A percentile compares a stretch with the other conserved stretches of the same genome.
phyloP scores from a whole-genome alignment of 2,329 filamentous ascomycete genomes.

The Thermoascus crustaceus region DNA sequence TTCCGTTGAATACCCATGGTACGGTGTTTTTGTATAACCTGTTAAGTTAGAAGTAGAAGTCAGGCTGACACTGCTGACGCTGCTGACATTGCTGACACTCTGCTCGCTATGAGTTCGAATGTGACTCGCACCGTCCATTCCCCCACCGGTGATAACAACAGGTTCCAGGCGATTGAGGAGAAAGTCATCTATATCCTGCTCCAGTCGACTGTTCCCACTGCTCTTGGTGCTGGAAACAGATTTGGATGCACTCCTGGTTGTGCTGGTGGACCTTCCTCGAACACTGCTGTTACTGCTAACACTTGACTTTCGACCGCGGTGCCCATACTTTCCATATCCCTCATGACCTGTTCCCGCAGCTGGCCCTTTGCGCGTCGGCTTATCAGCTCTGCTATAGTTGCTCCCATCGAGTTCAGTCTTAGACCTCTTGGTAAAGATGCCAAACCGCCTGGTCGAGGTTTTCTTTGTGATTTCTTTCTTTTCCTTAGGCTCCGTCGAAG shows the following conservation, averaged over 20 bases:
- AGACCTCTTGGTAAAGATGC: conserved; percentile 65
- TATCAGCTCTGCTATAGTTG: conserved; percentile 50
- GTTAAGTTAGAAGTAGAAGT: conserved; percentile 19
- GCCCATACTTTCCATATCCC: conserved; percentile 43
- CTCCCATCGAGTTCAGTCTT: conserved; percentile 52
- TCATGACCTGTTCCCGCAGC: conserved; percentile 91
- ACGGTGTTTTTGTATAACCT: conserved; percentile 13
- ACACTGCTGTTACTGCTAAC: conserved; percentile 31
- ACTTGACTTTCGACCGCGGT: conserved; percentile 38
- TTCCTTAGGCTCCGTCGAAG: conserved; percentile 24
- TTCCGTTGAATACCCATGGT: conserved; percentile 26
- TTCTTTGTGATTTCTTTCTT: conserved; percentile 23
- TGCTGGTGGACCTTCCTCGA: conserved; percentile 35
- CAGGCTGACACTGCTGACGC: conserved; percentile 24
- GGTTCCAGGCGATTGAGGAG: conserved; percentile 40
- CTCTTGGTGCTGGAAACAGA: conserved; percentile 32
- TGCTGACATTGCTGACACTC: conserved; percentile 28
- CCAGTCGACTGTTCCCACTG: conserved; percentile 34
- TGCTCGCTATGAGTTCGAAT: conserved; percentile 33
- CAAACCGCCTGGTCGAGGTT: conserved; percentile 56
- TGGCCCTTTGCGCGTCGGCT: conserved; percentile 62
- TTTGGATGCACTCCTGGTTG: conserved; percentile 25
- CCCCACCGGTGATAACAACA: conserved; percentile 42
- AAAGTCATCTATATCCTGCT: conserved; percentile 42
- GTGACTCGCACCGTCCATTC: conserved; percentile 24